Evolutionary conservation across 2,329 filamentous ascomycete genomes (phyloP).

Genomic region (Botryotinia narcissicola): DNA sequence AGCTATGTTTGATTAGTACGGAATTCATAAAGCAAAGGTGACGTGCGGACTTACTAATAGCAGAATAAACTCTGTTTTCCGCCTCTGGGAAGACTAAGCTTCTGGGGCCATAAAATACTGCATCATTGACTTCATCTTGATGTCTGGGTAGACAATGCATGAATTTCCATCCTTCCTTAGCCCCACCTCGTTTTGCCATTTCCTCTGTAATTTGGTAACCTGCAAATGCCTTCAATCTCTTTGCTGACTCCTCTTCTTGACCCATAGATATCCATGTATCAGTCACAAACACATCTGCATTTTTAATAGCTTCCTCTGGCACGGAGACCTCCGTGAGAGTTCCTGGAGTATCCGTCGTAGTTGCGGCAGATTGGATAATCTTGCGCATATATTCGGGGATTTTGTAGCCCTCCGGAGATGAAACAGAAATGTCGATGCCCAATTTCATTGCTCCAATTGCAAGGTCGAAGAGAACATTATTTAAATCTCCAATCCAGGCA

Average conservation of each 20-base stretch:
- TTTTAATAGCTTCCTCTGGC: conserved; percentile 79
- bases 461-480: conserved; percentile 94
- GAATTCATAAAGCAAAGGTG: background rate
- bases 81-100: conserved; percentile 92
- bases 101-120: conserved; percentile 84
- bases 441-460: conserved; percentile 85
- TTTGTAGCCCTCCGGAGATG: conserved; percentile 79
- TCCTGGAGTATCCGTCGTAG: conserved; percentile 57
- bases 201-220: conserved; percentile 91
- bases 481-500: conserved; percentile 94
- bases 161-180: conserved; percentile 89
- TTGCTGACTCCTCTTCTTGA: conserved; percentile 80
- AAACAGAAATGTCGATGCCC: conserved; percentile 82
- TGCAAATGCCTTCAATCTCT: conserved; percentile 75
- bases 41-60: conserved; percentile 58
- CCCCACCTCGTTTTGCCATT: conserved; percentile 78
- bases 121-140: conserved; percentile 87
- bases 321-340: conserved; percentile 71
- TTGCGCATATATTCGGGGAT: conserved; percentile 74
- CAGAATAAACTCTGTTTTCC: conserved; percentile 91
- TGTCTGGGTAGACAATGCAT: conserved; percentile 98
- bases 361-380: conserved; percentile 64
- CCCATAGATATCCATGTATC: conserved; percentile 99
- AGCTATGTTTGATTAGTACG: conserved; percentile 45
- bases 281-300: conserved; percentile 87